phyloP scores from a whole-genome alignment of 371 early-diverging fungal species.

The Synchytrium microbalum region DNA sequence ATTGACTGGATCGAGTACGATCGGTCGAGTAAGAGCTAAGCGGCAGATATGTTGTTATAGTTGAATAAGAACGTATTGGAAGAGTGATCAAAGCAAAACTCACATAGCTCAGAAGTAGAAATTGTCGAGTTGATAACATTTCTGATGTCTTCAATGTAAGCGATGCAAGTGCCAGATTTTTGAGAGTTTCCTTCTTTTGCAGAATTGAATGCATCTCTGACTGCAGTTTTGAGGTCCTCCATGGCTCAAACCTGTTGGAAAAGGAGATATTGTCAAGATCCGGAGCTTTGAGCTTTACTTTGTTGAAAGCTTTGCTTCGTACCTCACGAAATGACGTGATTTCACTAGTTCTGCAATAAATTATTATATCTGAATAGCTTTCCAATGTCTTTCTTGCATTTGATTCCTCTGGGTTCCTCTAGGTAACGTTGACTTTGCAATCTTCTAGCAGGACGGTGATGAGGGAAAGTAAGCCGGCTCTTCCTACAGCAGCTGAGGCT shows the following conservation, averaged over 20 bases:
- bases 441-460: background rate
- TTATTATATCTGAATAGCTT: no score
- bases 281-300: no score
- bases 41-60: background rate
- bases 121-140: no score
- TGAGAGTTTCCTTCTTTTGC: background rate
- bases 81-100: background rate
- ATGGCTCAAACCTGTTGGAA: no score
- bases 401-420: background rate
- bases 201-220: background rate
- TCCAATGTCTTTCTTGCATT: background rate
- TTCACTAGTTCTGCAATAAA: no score
- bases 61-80: background rate
- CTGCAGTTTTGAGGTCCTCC: no score
- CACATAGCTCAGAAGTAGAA: background rate
- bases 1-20: background rate
- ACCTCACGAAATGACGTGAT: no score
- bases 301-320: no score
- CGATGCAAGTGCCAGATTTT: background rate
- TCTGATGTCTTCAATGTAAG: background rate
- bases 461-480: background rate
- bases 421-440: background rate
- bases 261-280: no score
- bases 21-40: background rate
- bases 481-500: background rate